Evolutionary conservation across 2,329 filamentous ascomycete genomes (phyloP), one percentile per base, ranked within the genome.

Genomic region (Diaporthe sp.): DNA sequence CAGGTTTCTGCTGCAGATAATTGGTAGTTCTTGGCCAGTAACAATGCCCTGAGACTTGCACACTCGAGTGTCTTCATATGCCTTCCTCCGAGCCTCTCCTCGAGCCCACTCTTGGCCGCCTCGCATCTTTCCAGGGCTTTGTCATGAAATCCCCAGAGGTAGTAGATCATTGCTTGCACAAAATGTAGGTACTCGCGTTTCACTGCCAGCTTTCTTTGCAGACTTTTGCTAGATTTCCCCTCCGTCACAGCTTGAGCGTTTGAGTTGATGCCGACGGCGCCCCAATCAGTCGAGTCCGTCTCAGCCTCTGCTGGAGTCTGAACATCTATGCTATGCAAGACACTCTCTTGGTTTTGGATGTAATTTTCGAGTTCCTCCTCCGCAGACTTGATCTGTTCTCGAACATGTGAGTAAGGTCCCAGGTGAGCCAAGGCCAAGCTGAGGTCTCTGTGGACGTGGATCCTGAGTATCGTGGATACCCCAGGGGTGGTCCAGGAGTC

Each of bases 31-130:
- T 58, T 58, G 17, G 55, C 55, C 28, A 58, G 19, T 31, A 58
- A 58, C 17, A 58, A 58, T 22, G 55, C 55, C 31, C n/a, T 58
- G 55, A 58, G 55, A 37, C 55, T 58, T n/a, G 55, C 55, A n/a
- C 55, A 58, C 19, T 58, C 55, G 4, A 58, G 55, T 3, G 55
- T 58, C 31, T 58, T 58, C 55, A 58, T 34, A 12, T 58, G 55
- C 55, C 55, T 37, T 37, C 28, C 31, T n/a, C 55, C 55, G 9
- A 58, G 55, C 55, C 3, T 58, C 8, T 58, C 31, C 17, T 58
- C 55, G 22, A 58, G 55, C 19, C 55, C 55, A n/a, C 8, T 19
- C 55, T 13, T 22, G 7, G 55, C 55, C 31, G 12, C 55, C 17
- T 58, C 55, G 19, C 55, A 58, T 22, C 3, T 37, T n/a, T 58